These are phyloP conservation scores for Botrytis sinoallii DNA, from an alignment of 2,329 filamentous ascomycete species.

Conservation along the genomic window DNA sequence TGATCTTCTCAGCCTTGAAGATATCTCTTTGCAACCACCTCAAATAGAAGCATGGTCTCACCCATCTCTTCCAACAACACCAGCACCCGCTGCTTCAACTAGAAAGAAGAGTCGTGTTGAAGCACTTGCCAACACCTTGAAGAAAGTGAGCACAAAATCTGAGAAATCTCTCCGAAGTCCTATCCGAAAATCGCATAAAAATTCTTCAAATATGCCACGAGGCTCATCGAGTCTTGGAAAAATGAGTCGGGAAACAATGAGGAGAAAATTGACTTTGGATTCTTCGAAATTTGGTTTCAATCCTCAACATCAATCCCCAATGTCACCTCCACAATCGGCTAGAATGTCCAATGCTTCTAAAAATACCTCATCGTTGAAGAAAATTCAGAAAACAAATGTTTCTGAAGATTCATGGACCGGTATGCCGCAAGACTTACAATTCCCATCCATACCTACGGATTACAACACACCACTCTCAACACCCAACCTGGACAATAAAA, in stretches of 20 bases:
- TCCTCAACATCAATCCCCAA: conserved; percentile 43
- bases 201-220: conserved; percentile 33
- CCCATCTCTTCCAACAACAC: conserved; percentile 31
- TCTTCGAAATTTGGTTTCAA: conserved; percentile 47
- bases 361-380: conserved; percentile 19
- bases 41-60: conserved; percentile 23
- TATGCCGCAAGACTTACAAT: conserved; percentile 36
- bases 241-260: conserved; percentile 45
- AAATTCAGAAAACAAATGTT: conserved; percentile 32
- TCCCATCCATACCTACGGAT: conserved; percentile 20
- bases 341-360: conserved; percentile 36
- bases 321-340: conserved; percentile 46
- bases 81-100: conserved; percentile 22
- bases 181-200: conserved; percentile 39
- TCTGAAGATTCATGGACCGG: conserved; percentile 34
- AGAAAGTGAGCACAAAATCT: conserved; percentile 38
- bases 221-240: conserved; percentile 32
- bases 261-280: conserved; percentile 47
- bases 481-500: conserved; percentile 26
- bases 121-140: conserved; percentile 47
- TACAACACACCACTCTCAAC: conserved; percentile 33
- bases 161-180: conserved; percentile 39
- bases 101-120: conserved; percentile 31
- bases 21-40: conserved; percentile 33
- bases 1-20: conserved; percentile 36